These are phyloP conservation scores for Mucor plumbeus DNA, from an alignment of 371 early-diverging fungal genomes.

Conservation along the genomic window DNA sequence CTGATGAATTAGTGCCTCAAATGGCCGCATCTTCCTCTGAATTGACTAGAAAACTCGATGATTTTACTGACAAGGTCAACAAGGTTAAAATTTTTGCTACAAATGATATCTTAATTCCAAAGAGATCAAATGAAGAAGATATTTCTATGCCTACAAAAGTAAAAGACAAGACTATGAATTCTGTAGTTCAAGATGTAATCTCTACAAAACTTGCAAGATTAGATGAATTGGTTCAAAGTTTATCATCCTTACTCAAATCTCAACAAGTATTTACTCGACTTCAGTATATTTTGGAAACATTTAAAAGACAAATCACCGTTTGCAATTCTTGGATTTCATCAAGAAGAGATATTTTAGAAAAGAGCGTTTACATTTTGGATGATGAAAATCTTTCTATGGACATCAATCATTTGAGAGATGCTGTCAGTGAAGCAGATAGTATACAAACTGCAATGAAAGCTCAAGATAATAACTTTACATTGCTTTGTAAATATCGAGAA, in stretches of 20 bases:
- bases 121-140: slow-evolving; percentile 31
- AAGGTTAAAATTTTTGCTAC: not conserved
- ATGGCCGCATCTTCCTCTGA: slow-evolving; percentile 4
- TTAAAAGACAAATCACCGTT: slow-evolving; percentile 33
- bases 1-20: not conserved
- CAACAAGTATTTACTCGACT: slow-evolving; percentile 44
- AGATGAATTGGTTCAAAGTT: slow-evolving; percentile 34
- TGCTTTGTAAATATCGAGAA: slow-evolving; percentile 28
- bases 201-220: slow-evolving; percentile 29
- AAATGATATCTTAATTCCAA: slow-evolving; percentile 27
- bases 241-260: slow-evolving; percentile 36
- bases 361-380: slow-evolving; percentile 25
- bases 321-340: slow-evolving; percentile 42
- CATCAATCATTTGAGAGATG: slow-evolving; percentile 36
- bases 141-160: slow-evolving; percentile 34
- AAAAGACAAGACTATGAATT: slow-evolving; percentile 44
- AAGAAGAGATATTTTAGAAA: slow-evolving; percentile 29
- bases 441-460: slow-evolving; percentile 35
- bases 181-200: slow-evolving; percentile 45
- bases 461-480: slow-evolving; percentile 33
- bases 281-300: slow-evolving; percentile 37
- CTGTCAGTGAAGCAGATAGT: slow-evolving; percentile 41
- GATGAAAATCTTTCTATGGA: slow-evolving; percentile 28
- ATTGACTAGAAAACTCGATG: slow-evolving; percentile 15
- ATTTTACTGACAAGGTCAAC: slow-evolving; percentile 24